A percentile compares a stretch with the other conserved stretches of the same genome.
These are phyloP conservation scores for Penicillium sp. DNA, from an alignment of 2,329 filamentous ascomycete species.

Conservation along the genomic window DNA sequence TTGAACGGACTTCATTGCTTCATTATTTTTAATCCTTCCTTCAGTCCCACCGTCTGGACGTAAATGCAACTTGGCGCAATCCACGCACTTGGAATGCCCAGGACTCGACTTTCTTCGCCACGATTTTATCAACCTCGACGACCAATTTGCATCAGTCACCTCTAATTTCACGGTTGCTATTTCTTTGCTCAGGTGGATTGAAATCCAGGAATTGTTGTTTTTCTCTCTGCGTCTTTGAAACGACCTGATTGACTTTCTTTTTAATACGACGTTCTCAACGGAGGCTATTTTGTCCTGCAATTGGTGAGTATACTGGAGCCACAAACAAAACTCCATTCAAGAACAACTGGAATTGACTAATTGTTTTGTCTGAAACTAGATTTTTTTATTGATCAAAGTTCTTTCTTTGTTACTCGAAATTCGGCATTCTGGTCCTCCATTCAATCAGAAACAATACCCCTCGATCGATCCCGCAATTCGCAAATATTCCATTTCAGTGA, in stretches of 20 bases:
- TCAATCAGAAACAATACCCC: slow-evolving; percentile 1
- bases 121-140: background rate
- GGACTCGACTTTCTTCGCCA: slow-evolving; percentile 4
- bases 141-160: background rate
- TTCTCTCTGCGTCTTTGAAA: background rate
- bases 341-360: background rate
- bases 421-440: background rate
- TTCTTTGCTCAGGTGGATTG: background rate
- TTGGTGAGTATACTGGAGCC: slow-evolving; percentile 9
- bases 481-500: background rate
- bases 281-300: background rate
- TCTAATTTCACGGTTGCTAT: background rate
- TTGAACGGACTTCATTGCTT: slow-evolving; percentile 26
- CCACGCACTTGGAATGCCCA: slow-evolving; percentile 27
- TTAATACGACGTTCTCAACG: background rate
- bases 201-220: background rate
- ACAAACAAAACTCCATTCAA: background rate
- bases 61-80: slow-evolving; percentile 24
- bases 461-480: background rate
- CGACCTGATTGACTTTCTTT: slow-evolving; percentile 3
- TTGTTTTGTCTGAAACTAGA: background rate
- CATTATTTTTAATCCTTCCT: slow-evolving; percentile 17
- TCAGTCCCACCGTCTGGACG: slow-evolving; percentile 19
- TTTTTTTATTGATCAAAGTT: background rate
- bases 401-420: background rate